Evolutionary conservation across 2,329 filamentous ascomycete genomes (phyloP), one percentile per base, ranked within the genome.

Genomic region (Phaeosphaeriaceae sp.): DNA sequence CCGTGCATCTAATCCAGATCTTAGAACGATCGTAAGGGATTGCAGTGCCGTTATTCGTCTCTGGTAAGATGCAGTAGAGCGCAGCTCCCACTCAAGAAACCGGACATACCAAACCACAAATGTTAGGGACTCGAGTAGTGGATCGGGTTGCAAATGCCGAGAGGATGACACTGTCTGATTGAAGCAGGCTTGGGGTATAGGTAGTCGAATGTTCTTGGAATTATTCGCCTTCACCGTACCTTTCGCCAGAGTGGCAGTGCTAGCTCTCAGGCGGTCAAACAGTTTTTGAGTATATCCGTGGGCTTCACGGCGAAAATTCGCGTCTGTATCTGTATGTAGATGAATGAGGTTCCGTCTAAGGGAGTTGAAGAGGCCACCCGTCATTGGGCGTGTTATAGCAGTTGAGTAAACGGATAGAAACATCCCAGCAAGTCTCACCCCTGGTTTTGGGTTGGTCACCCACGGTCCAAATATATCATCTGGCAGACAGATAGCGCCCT

Each of bases 31-130:
- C 0, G 77, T 78, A 21, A 93, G 74, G 1, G 88, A 85, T 64
- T 87, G 91, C 4, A 97, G 73, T 2, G 90, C 86, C 2, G 89
- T 89, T 38, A 92, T 89, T 60, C 96, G 93, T 6, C 92, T 84
- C 68, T 96, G 92, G 66, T 97, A 99, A 9, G 92, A 94, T 13
- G 90, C 86, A 1, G 88, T 92, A 2, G 92, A 87, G 2, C 85
- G 82, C 17, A 99, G 76, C 62, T 97, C 92, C 30, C 78, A 76
- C 44, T 85, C 81, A 5, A 97, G 72, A 58, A 96, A 94, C 1
- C 75, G 65, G 1, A 90, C 63, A 66, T 93, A 95, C 85, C 89
- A 92, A 1, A 71, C 67, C n/a, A 95, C 60, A 63, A 96, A 96
- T 0, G 75, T 71, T 28, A 82, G 62, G 87, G 88, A 52, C 77